phyloP scores from a whole-genome alignment of 2,329 filamentous ascomycete species.

The Penicillium sp. region DNA sequence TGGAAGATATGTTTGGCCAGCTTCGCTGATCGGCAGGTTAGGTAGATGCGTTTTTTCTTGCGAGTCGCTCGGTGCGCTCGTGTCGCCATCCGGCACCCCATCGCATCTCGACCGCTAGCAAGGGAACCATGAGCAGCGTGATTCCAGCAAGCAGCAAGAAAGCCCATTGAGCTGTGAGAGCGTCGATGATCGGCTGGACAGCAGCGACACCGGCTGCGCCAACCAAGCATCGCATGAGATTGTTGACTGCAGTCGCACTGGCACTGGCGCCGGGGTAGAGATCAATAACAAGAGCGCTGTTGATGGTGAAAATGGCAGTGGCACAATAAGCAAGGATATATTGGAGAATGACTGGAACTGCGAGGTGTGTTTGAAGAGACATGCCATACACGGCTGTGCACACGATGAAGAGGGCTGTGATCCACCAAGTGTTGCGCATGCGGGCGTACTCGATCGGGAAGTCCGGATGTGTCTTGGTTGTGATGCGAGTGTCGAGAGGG shows the following conservation, averaged over 20 bases:
- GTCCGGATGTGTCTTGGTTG: slow-evolving; percentile 42
- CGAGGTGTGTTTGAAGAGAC: slow-evolving; percentile 36
- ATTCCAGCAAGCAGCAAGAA: slow-evolving; percentile 40
- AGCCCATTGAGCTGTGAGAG: slow-evolving; percentile 37
- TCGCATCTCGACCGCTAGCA: slow-evolving; percentile 35
- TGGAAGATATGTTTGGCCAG: neutral
- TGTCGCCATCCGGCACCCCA: slow-evolving; percentile 39
- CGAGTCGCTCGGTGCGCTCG: slow-evolving; percentile 29
- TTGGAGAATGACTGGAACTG: slow-evolving; percentile 46
- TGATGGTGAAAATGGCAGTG: slow-evolving; percentile 45
- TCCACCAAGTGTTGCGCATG: slow-evolving; percentile 50
- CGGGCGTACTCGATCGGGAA: slow-evolving; percentile 51
- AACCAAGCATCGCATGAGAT: slow-evolving; percentile 45
- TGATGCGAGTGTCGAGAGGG: slow-evolving; percentile 36
- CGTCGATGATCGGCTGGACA: slow-evolving; percentile 42
- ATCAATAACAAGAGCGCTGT: slow-evolving; percentile 48
- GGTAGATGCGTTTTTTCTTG: slow-evolving; percentile 18
- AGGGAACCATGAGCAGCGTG: slow-evolving; percentile 32
- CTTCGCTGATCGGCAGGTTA: neutral
- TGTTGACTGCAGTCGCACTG: slow-evolving; percentile 47
- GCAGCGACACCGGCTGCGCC: slow-evolving; percentile 44
- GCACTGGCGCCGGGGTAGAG: slow-evolving; percentile 42
- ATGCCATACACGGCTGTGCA: slow-evolving; percentile 44
- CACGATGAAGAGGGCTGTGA: slow-evolving; percentile 46
- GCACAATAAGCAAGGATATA: slow-evolving; percentile 46